A percentile compares a stretch with the other conserved stretches of the same genome.
Evolutionary conservation across 176 grass and related monocot species (phyloP).

Genomic region (Ananas comosus): DNA sequence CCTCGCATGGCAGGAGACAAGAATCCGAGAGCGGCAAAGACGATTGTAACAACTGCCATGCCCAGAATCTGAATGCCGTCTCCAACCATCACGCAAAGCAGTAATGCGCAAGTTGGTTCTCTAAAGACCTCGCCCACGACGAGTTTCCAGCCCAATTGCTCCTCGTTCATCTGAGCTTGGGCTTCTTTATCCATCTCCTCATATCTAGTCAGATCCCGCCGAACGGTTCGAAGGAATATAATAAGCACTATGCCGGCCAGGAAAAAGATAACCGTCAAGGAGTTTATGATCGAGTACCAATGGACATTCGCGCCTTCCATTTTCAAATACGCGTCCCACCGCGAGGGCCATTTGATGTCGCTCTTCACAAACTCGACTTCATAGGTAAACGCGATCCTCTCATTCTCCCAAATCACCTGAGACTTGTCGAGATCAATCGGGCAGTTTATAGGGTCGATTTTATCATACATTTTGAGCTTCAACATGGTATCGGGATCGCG

Average conservation of each 20-base stretch:
- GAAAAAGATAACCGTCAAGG: conserved; percentile 82
- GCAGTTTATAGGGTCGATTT: conserved; percentile 34
- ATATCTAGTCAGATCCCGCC: conserved; percentile 72
- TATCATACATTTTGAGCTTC: conserved; percentile 62
- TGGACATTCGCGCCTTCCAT: conserved; percentile 78
- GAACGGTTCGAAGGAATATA: conserved; percentile 70
- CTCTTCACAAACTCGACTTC: conserved; percentile 70
- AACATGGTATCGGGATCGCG: conserved; percentile 33
- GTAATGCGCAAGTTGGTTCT: conserved; percentile 53
- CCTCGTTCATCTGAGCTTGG: conserved; percentile 77
- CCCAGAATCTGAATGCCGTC: conserved; percentile 77
- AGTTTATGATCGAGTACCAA: conserved; percentile 90
- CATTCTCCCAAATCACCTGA: conserved; percentile 49
- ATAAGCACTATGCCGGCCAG: conserved; percentile 74
- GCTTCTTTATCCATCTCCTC: conserved; percentile 81
- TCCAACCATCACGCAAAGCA: conserved; percentile 63
- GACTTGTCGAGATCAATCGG: conserved; percentile 50
- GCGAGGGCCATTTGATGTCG: conserved; percentile 65
- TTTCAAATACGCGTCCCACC: conserved; percentile 71
- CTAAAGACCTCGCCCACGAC: conserved; percentile 77
- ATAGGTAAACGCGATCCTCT: conserved; percentile 64
- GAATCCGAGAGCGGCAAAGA: conserved; percentile 69
- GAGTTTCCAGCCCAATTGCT: conserved; percentile 83
- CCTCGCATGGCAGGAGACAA: conserved; percentile 73
- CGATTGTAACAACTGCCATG: conserved; percentile 72